phyloP scores from a whole-genome alignment of 2,329 filamentous ascomycete species.

The Penicillium sp. region DNA sequence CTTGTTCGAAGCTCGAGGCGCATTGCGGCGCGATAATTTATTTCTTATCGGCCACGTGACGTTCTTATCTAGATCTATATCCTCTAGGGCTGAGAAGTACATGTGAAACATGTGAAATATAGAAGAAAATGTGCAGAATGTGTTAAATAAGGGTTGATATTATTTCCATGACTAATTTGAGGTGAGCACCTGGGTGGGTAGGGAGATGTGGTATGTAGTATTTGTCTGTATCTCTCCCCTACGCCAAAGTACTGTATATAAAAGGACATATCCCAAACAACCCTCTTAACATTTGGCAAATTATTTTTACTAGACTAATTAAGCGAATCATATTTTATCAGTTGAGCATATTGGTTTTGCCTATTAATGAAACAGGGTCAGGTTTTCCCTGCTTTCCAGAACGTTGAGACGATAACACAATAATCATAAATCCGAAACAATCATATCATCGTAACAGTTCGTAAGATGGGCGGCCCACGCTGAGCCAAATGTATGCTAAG shows the following conservation, averaged over 20 bases:
- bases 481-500: neutral
- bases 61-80: neutral
- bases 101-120: no score
- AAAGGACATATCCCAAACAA: neutral
- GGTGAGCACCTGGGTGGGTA: no score
- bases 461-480: neutral
- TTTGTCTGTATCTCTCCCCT: neutral
- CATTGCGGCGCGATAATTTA: slow-evolving; percentile 13
- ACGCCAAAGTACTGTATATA: neutral
- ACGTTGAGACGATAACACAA: neutral
- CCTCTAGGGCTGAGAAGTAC: neutral
- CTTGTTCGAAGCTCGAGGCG: slow-evolving; percentile 8
- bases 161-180: neutral
- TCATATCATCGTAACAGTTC: slow-evolving; percentile 7
- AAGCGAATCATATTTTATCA: neutral
- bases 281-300: neutral
- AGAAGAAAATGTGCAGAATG: neutral
- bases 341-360: neutral
- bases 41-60: slow-evolving; percentile 28
- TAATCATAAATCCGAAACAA: neutral
- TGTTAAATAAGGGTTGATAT: neutral
- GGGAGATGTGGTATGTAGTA: no score
- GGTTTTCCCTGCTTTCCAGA: neutral
- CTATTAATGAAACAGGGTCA: neutral
- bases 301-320: neutral